Evolutionary conservation across 495 filamentous ascomycete genomes (phyloP), one percentile per base, ranked within the genome.

Genomic region (Penicillium paxilli): DNA sequence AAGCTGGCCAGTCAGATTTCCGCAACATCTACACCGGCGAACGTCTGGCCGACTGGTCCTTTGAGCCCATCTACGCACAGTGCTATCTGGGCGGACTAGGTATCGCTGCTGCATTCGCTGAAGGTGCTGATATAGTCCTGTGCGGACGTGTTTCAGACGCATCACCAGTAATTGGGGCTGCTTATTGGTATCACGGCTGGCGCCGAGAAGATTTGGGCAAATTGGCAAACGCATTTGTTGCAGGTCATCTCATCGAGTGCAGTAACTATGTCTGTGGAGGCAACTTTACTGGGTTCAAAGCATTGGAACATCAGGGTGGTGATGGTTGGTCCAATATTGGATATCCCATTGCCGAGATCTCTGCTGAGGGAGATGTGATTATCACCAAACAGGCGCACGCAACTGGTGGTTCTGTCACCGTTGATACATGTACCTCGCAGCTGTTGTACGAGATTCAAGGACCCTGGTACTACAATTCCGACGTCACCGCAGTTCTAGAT

Each of bases 381-480:
- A 75, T 77, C 60, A 77, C 74, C 41, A 75, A 73, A 55, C 74
- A 77, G 42, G 58, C 58, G 3, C 58, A 68, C 47, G 41, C 64
- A 5, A 69, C 59, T 1, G 71, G 71, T 0, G 74, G 74, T 26
- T 44, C 63, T 5, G 71, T 67, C 30, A 80, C 73, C 1, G 77
- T 75, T 11, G 74, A 83, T 33, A 83, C 80, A 2, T 76, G 81
- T 40, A 78, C 76, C 11, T 77, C 70, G 12, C 79, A 85, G 52
- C 59, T 84, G 3, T 58, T 85, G 14, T 85, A 86, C 63, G 83
- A 86, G 59, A 79, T 85, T 37, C 83, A 85, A 53, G 83, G 83
- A 1, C 74, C 73, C 1, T 75, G 74, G 60, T 84, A 84, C 56
- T 77, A 76, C 49, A 82, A 85, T 69, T 77, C 71, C 2, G 80